Evolutionary conservation across 2,329 filamentous ascomycete species (phyloP).

Genomic region (Plenodomus tracheiphilus): DNA sequence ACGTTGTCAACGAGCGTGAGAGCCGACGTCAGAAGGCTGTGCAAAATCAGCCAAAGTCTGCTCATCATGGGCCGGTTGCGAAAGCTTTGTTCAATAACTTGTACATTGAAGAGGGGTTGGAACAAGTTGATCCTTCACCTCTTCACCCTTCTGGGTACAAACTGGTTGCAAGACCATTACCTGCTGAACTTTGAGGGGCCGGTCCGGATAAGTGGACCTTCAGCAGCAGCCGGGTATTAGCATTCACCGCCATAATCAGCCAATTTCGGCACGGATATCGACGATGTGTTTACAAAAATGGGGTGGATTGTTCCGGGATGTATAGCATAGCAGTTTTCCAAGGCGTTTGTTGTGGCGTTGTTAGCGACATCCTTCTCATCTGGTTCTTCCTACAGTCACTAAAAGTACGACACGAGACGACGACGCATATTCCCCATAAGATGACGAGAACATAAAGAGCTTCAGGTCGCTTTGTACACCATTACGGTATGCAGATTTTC

Average conservation of each 20-base stretch:
- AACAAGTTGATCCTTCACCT: constrained; percentile 42
- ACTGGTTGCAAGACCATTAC: constrained; percentile 24
- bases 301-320: constrained; percentile 24
- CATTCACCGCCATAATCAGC: background rate
- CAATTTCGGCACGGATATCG: constrained; percentile 9
- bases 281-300: constrained; percentile 12
- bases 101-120: constrained; percentile 36
- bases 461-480: constrained; percentile 26
- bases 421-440: constrained; percentile 31
- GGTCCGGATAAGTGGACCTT: background rate
- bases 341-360: constrained; percentile 36
- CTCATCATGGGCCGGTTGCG: constrained; percentile 17
- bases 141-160: constrained; percentile 44
- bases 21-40: constrained; percentile 40
- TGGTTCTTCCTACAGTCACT: constrained; percentile 16
- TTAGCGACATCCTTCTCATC: constrained; percentile 14
- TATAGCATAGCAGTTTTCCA: constrained; percentile 41
- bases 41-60: constrained; percentile 28
- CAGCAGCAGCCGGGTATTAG: background rate
- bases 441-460: constrained; percentile 21
- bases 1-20: constrained; percentile 51
- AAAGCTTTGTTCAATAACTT: constrained; percentile 32
- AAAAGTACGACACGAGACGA: constrained; percentile 39
- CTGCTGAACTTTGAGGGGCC: constrained; percentile 9
- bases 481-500: constrained; percentile 13